A percentile compares a stretch with the other conserved stretches of the same genome.
These are phyloP conservation scores for Dictyostelium discoideum DNA, from an alignment of 78 protist species.

Conservation along the genomic window DNA sequence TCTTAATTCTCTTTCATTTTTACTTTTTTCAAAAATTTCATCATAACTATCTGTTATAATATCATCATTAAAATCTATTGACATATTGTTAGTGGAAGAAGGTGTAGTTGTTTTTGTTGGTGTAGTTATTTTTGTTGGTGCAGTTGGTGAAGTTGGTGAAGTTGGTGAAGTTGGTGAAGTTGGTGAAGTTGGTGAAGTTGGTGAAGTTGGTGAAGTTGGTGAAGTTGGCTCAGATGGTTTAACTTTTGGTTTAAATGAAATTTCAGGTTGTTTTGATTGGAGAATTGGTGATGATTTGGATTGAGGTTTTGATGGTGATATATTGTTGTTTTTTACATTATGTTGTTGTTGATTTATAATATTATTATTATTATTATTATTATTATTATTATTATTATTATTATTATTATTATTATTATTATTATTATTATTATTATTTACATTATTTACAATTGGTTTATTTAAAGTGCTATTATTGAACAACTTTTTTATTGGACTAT, in stretches of 20 bases:
- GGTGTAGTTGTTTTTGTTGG: neutral
- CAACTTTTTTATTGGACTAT: neutral
- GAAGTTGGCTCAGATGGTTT: neutral
- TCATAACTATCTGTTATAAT: slow-evolving; percentile 2
- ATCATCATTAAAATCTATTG: neutral
- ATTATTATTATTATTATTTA: neutral
- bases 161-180: neutral
- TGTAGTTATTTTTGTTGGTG: too few relatives aligned
- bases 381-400: neutral
- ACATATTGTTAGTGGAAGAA: neutral
- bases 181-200: neutral
- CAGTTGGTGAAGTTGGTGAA: too few relatives aligned
- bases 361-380: neutral
- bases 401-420: neutral
- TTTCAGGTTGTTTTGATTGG: neutral
- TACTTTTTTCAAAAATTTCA: neutral
- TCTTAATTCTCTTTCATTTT: neutral
- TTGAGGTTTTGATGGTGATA: neutral
- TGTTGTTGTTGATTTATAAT: neutral
- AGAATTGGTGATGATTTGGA: neutral
- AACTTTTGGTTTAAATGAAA: neutral
- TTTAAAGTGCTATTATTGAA: neutral
- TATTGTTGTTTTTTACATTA: neutral
- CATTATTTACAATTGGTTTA: neutral
- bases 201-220: neutral